Percentiles rank a stretch among this genome's conserved stretches.
These are phyloP conservation scores for Kodamaea sp. DNA, from an alignment of 1,139 yeast species.

Conservation along the genomic window DNA sequence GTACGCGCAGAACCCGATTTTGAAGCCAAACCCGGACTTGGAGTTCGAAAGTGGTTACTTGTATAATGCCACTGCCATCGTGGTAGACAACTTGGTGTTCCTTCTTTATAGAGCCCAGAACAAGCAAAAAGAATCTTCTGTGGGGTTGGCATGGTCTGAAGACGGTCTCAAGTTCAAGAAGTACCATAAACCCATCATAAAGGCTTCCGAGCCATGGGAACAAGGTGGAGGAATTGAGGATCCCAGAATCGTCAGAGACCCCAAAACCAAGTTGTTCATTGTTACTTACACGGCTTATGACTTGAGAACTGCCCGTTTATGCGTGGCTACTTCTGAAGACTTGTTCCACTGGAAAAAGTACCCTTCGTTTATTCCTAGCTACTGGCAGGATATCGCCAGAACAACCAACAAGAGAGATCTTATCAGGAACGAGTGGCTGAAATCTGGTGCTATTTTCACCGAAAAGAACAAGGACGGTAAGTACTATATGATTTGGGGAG, in stretches of 20 bases:
- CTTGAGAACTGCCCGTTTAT: slow-evolving; percentile 34
- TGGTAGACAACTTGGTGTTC: slow-evolving; percentile 39
- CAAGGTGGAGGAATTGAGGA: slow-evolving; percentile 47
- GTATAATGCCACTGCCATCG: slow-evolving; percentile 49
- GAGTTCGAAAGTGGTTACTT: slow-evolving; percentile 45
- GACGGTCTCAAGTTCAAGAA: slow-evolving; percentile 40
- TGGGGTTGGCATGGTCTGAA: slow-evolving; percentile 46
- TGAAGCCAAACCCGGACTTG: slow-evolving; percentile 39
- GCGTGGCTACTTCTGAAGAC: slow-evolving; percentile 44
- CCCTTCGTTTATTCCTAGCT: slow-evolving; percentile 36
- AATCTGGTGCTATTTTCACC: slow-evolving; percentile 46
- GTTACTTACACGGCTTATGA: slow-evolving; percentile 49
- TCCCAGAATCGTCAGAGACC: slow-evolving; percentile 46
- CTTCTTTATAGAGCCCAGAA: slow-evolving; percentile 46
- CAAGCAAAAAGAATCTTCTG: slow-evolving; percentile 32
- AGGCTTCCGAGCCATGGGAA: slow-evolving; percentile 45
- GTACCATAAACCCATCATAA: slow-evolving; percentile 34
- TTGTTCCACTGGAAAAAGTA: slow-evolving; percentile 43
- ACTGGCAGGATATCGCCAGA: slow-evolving; percentile 38
- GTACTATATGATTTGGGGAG: slow-evolving; percentile 51
- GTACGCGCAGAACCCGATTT: slow-evolving; percentile 39
- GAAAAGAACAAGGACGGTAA: slow-evolving; percentile 34
- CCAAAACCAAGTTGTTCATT: slow-evolving; percentile 34
- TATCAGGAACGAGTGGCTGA: slow-evolving; percentile 43
- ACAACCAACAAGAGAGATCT: slow-evolving; percentile 24